These are phyloP conservation scores for Scolecobasidium constrictum DNA, from an alignment of 2,329 filamentous ascomycete species.

Conservation along the genomic window DNA sequence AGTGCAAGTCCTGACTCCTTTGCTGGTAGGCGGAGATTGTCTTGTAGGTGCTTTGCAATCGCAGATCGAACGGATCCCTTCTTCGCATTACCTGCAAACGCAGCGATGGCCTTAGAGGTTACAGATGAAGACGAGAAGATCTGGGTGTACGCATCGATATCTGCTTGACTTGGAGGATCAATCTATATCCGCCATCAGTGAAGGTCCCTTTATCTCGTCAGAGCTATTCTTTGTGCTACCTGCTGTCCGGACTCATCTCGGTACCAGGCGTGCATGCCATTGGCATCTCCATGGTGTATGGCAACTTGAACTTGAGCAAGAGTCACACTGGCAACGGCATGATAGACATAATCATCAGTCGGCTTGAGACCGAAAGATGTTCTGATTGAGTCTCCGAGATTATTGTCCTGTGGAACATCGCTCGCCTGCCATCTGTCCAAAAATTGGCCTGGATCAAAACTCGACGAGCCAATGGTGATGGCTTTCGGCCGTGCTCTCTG, in stretches of 20 bases:
- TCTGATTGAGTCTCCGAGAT: slow-evolving; percentile 35
- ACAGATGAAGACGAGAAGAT: slow-evolving; percentile 53
- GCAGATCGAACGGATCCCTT: slow-evolving; percentile 48
- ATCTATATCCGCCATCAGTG: slow-evolving; percentile 15
- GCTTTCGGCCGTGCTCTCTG: neutral
- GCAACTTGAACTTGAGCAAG: slow-evolving; percentile 39
- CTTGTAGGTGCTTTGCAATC: slow-evolving; percentile 45
- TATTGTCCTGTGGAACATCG: slow-evolving; percentile 27
- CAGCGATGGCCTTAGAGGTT: slow-evolving; percentile 51
- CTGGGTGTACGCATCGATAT: slow-evolving; percentile 55
- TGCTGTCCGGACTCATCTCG: slow-evolving; percentile 26
- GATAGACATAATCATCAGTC: slow-evolving; percentile 39
- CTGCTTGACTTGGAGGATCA: slow-evolving; percentile 40
- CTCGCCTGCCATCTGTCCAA: slow-evolving; percentile 32
- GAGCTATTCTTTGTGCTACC: too few species aligned
- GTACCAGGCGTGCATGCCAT: slow-evolving; percentile 43
- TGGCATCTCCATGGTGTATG: slow-evolving; percentile 33
- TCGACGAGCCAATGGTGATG: neutral
- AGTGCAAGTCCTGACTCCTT: slow-evolving; percentile 18
- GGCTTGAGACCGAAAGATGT: slow-evolving; percentile 35
- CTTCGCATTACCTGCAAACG: slow-evolving; percentile 54
- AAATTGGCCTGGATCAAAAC: slow-evolving; percentile 36
- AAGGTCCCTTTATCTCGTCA: too few species aligned
- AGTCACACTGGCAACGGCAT: slow-evolving; percentile 39
- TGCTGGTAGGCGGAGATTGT: slow-evolving; percentile 41